A percentile compares a stretch with the other conserved stretches of the same genome.
These are phyloP conservation scores for Nannochloropsis salina DNA, from an alignment of 108 stramenopile species.

Conservation along the genomic window DNA sequence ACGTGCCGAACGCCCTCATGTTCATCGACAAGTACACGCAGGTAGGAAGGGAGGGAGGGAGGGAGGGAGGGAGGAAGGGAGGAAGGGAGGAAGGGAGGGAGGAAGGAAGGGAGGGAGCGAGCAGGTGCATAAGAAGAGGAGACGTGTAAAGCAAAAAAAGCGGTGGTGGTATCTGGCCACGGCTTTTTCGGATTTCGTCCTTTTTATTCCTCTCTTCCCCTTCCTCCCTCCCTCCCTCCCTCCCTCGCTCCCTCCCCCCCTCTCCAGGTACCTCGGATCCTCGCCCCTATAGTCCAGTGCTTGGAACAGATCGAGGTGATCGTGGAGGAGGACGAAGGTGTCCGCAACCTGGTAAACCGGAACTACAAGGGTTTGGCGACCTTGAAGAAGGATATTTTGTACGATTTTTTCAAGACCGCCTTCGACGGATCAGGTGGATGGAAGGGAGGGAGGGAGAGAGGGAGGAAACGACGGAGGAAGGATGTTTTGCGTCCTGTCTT, in stretches of 20 bases:
- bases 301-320: constrained; percentile 58
- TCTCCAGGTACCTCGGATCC: constrained; percentile 63
- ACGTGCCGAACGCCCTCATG: constrained; percentile 71
- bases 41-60: constrained; percentile 17
- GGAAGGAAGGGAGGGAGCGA: not conserved
- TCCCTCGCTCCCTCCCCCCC: not conserved
- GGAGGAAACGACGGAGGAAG: not conserved
- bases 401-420: constrained; percentile 74
- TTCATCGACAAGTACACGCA: constrained; percentile 83
- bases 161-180: not conserved
- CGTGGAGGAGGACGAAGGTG: constrained; percentile 59
- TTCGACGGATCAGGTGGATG: constrained; percentile 60
- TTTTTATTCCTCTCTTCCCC: not conserved
- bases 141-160: not conserved
- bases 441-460: constrained; percentile 1
- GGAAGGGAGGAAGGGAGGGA: constrained; percentile 31
- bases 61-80: not conserved
- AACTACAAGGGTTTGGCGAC: constrained; percentile 64
- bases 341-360: constrained; percentile 53
- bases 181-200: not conserved
- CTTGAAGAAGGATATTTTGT: constrained; percentile 63
- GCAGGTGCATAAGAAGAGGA: not conserved
- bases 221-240: not conserved
- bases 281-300: constrained; percentile 66
- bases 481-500: constrained; percentile 16